These are phyloP conservation scores for Penicillium riverlandense DNA, from an alignment of 495 filamentous ascomycete species.

Conservation along the genomic window DNA sequence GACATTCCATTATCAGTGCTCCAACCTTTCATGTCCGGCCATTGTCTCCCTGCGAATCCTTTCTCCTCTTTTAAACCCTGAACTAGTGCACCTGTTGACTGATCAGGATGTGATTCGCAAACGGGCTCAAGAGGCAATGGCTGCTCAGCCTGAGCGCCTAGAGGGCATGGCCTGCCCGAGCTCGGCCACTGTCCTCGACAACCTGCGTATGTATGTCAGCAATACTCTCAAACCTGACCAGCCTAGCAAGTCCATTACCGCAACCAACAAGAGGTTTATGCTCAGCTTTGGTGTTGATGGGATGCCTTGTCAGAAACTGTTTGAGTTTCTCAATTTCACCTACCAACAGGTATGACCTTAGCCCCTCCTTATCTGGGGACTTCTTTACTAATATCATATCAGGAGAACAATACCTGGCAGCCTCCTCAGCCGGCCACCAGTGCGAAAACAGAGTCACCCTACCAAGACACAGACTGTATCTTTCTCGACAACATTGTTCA, in stretches of 20 bases:
- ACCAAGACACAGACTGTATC: conserved; percentile 34
- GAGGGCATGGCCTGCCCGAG: conserved; percentile 41
- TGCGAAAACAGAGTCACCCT: conserved; percentile 25
- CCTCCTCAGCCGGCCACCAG: conserved; percentile 35
- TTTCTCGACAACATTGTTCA: conserved; percentile 49
- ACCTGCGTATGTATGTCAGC: conserved; percentile 53
- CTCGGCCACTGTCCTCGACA: conserved; percentile 44
- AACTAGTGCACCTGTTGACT: conserved; percentile 47
- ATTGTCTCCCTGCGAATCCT: conserved; percentile 48
- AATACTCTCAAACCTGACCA: conserved; percentile 48
- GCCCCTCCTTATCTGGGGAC: background rate
- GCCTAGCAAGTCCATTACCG: conserved; percentile 49
- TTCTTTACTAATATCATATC: background rate
- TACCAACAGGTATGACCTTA: conserved; percentile 23
- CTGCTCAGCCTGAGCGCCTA: conserved; percentile 51
- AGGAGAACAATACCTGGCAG: conserved; percentile 36
- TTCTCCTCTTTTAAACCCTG: conserved; percentile 42
- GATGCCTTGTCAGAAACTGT: conserved; percentile 50
- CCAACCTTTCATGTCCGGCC: conserved; percentile 45
- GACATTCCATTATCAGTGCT: conserved; percentile 53
- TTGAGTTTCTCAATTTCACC: conserved; percentile 57
- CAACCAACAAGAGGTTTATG: conserved; percentile 65
- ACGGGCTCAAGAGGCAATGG: conserved; percentile 45
- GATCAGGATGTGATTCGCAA: conserved; percentile 46
- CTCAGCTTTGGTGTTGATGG: conserved; percentile 55